Evolutionary conservation across 2,329 filamentous ascomycete genomes (phyloP).

Genomic region (Pyrenochaeta sp.): DNA sequence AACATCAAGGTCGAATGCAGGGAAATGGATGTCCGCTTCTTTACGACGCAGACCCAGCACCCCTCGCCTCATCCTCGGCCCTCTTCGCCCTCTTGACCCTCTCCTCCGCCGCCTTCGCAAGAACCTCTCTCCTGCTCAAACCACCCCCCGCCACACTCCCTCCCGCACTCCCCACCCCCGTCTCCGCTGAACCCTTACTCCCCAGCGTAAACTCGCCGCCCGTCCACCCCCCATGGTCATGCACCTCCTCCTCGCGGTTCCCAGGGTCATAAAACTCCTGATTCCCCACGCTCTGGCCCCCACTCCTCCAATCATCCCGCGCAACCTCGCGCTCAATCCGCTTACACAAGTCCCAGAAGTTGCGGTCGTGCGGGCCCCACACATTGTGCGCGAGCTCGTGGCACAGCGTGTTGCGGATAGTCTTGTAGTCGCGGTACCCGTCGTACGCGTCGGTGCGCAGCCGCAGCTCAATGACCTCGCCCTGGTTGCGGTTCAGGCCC

Average conservation of each 20-base stretch:
- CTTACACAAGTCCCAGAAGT: conserved; percentile 90
- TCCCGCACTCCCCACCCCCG: conserved; percentile 31
- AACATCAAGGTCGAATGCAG: not conserved
- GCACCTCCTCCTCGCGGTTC: conserved; percentile 39
- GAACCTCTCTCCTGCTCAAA: conserved; percentile 74
- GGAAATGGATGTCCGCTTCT: not conserved
- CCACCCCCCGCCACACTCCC: conserved; percentile 47
- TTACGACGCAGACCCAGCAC: conserved; percentile 8
- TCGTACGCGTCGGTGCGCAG: conserved; percentile 93
- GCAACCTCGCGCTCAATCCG: conserved; percentile 89
- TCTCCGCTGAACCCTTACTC: conserved; percentile 22
- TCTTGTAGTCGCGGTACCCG: conserved; percentile 91
- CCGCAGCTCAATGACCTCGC: conserved; percentile 88
- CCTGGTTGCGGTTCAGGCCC: conserved; percentile 85
- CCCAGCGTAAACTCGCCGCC: conserved; percentile 51
- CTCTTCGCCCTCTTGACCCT: conserved; percentile 61
- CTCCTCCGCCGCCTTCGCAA: conserved; percentile 78
- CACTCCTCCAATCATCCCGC: conserved; percentile 76
- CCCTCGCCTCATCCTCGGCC: conserved; percentile 47
- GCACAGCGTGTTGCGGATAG: conserved; percentile 88
- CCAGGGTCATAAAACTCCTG: conserved; percentile 43
- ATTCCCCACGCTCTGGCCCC: conserved; percentile 59
- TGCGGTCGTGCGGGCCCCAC: conserved; percentile 78
- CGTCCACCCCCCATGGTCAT: conserved; percentile 54
- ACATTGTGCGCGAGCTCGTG: conserved; percentile 97